Conservation (phyloP, 257 asterid genomes). For the Fraxinus quadrangulata region DNA sequence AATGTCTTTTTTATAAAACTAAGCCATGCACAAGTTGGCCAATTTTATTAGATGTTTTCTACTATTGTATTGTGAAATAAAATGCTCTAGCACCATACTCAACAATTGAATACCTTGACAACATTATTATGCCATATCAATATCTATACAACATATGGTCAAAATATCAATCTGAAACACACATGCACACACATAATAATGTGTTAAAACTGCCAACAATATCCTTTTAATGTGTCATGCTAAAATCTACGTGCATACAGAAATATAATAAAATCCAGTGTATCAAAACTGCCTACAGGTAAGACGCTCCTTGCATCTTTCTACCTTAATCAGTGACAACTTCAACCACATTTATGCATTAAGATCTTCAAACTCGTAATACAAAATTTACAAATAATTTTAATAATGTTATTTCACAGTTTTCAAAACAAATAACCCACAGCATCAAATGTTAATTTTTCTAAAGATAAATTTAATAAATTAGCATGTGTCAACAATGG, state of each 20-base stretch:
- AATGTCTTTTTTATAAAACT: not conserved
- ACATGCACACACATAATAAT: not conserved
- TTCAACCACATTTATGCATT: not conserved
- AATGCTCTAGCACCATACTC: not conserved
- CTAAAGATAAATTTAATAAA: not conserved
- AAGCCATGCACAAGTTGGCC: not conserved
- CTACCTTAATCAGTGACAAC: not conserved
- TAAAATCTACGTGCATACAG: not conserved
- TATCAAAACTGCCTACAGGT: not conserved
- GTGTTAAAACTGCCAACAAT: not conserved
- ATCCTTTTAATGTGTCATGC: not conserved
- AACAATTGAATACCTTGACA: not conserved
- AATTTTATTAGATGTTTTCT: not conserved
- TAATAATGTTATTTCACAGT: not conserved
- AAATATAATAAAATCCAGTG: not conserved
- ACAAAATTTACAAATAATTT: not conserved
- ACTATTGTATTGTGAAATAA: not conserved
- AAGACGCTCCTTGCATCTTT: not conserved
- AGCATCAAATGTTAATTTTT: not conserved
- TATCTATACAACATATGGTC: not conserved
- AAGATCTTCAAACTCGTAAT: not conserved
- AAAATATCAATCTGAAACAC: not conserved
- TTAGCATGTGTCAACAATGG: not conserved
- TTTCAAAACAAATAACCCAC: not conserved
- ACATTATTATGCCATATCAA: not conserved